Base-by-base conservation (phyloP, 2,329 filamentous ascomycete genomes). In the Penicillium corylophilum region DNA sequence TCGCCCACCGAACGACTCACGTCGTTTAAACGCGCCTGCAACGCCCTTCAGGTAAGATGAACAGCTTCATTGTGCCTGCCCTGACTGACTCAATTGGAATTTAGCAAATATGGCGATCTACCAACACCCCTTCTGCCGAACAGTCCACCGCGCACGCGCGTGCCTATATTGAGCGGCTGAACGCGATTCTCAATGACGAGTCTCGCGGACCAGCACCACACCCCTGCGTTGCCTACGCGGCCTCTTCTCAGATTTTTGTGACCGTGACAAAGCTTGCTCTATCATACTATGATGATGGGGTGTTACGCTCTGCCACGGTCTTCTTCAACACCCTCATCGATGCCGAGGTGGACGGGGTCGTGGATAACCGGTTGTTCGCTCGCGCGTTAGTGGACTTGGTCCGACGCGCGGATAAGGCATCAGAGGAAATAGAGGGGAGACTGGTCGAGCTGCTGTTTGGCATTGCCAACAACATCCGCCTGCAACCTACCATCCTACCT, bases 401-500 rank as follows among this genome's bases (percentile, higher is more conserved):
- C 45, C 83, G 90, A 54, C 85, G 87, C 59, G 90, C 93, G 31
- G 66, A 68, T 33, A 68, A 67, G 35, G 86, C 88, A 4, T 85
- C 87, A 33, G 81, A 85, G 47, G 89, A 96, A 51, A 92, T 89
- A 10, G 92, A 97, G 71, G 88, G 88, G 9, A 86, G 91, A 53
- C 86, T 97, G 43, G 89, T 97, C 46, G 93, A 99, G 75, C 77
- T 99, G 50, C 82, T 95, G 40, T 99, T 99, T 75, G 95, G 93
- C 56, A 92, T 99, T 60, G 90, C 94, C 18, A 95, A 94, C 60
- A 97, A 97, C 79, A 96, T 99, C 62, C 82, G 94, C 41, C 78
- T 96, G 55, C 88, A 95, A 62, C 92, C 94, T 4, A 82, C 86
- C 52, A 93, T 97, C 48, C 75, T 99, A 42, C 83, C 89, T 1